Base-by-base conservation (phyloP, 805 yeast species). In the Nakazawaea wyomingensis region DNA sequence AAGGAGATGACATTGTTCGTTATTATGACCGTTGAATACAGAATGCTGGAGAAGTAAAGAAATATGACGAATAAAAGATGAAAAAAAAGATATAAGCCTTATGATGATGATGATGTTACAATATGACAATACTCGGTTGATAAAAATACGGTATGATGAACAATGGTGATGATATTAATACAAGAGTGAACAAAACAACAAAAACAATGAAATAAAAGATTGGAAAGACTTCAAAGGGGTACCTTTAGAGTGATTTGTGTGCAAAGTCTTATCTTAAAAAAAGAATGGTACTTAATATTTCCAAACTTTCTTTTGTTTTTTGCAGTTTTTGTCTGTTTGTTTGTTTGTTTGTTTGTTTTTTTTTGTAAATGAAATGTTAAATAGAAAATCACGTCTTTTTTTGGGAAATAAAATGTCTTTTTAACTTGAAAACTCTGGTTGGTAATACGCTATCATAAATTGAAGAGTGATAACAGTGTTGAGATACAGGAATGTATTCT, bases 1-100 rank as follows among this genome's bases (percentile, higher is more conserved):
- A 37, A 32, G 44, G 46, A 26, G 45, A 50, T 35, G 31, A 40
- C 40, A 32, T 29, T 24, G 27, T 3, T 41, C 9, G 43, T 46
- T 17, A 34, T 31, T 9, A 41, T 28, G 13, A 39, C 24, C 17
- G 36, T 29, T 31, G 39, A 24, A 18, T 20, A 19, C n/a, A n/a
- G n/a, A n/a, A 20, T 17, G 17, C 18, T 21, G 14, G 6, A 27
- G 26, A 32, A 44, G 45, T 22, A 30, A 24, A 14, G 16, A 19
- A 14, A 41, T 37, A 16, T 21, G 34, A 28, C 27, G 37, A 19
- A 29, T 34, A 11, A 42, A 27, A 40, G 30, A 45, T 50, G 26
- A 42, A 44, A n/a, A 49, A 38, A 39, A 49, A 44, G 41, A 17
- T 16, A 10, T 6, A 22, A 17, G 3, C 13, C 14, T 7, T 24